A percentile compares a stretch with the other conserved stretches of the same genome.
phyloP scores from a whole-genome alignment of 2,329 filamentous ascomycete genomes.

The Fusarium transvaalense region DNA sequence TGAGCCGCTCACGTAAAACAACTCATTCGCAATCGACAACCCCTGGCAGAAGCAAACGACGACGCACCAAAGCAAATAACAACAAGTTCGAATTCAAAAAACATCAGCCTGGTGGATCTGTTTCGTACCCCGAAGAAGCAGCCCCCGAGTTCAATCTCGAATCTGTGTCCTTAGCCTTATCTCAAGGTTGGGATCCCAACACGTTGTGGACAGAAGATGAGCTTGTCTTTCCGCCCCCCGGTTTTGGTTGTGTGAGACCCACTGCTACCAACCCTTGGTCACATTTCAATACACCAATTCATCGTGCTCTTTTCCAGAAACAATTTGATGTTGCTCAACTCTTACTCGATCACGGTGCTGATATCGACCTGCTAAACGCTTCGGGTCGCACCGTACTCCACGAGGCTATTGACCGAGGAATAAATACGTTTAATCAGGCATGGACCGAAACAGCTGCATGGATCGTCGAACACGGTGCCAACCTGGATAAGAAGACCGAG shows the following conservation, averaged over 20 bases:
- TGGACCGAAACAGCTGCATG: not conserved
- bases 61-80: not conserved
- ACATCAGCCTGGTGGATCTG: not conserved
- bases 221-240: not conserved
- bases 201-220: constrained; percentile 2
- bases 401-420: not conserved
- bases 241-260: not conserved
- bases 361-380: not conserved
- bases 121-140: not conserved
- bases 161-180: not conserved
- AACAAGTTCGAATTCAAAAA: not conserved
- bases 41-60: not conserved
- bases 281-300: not conserved
- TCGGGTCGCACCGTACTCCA: not conserved
- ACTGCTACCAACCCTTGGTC: not conserved
- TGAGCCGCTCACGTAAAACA: not conserved
- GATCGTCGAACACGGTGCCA: not conserved
- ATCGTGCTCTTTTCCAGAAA: not conserved
- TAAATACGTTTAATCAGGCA: not conserved
- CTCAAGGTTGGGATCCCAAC: not conserved
- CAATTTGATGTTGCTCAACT: not conserved
- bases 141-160: not conserved
- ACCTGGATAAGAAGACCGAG: not conserved
- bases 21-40: not conserved
- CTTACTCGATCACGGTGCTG: not conserved